Percentiles rank a stretch among this genome's conserved stretches.
phyloP scores from a whole-genome alignment of 495 filamentous ascomycete genomes.

The Arthonia radiata region DNA sequence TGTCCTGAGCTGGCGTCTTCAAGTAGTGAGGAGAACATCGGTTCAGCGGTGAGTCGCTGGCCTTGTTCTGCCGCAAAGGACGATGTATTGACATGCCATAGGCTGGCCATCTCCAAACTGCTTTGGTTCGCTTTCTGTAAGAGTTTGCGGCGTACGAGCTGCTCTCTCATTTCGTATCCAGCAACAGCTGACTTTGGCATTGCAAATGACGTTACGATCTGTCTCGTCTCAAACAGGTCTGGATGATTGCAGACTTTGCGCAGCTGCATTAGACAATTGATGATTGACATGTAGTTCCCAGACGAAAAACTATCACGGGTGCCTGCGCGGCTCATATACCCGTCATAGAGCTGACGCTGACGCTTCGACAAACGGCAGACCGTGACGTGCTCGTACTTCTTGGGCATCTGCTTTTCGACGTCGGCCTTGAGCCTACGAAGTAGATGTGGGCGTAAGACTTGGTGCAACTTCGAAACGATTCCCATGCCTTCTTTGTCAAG shows the following conservation, averaged over 20 bases:
- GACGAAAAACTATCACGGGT: constrained; percentile 75
- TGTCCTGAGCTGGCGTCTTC: no score
- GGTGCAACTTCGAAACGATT: constrained; percentile 77
- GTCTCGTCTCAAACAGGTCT: constrained; percentile 89
- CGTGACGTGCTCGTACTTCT: constrained; percentile 89
- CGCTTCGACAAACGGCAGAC: constrained; percentile 86
- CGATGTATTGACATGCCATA: no score
- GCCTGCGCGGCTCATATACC: constrained; percentile 81
- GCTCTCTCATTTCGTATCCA: constrained; percentile 54
- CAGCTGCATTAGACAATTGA: constrained; percentile 94
- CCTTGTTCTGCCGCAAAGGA: no score
- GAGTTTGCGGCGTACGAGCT: constrained; percentile 40
- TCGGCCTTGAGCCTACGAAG: constrained; percentile 85
- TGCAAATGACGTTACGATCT: constrained; percentile 91
- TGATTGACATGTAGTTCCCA: constrained; percentile 91
- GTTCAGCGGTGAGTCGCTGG: no score
- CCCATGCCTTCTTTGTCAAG: constrained; percentile 80
- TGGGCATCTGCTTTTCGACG: constrained; percentile 98
- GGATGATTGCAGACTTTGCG: constrained; percentile 98
- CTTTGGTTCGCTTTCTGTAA: no score
- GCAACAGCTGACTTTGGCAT: constrained; percentile 66
- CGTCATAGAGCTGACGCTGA: constrained; percentile 87
- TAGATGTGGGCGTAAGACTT: constrained; percentile 77
- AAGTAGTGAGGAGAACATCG: no score
- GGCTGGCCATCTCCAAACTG: no score